Base-by-base conservation (phyloP, 257 asterid species). In the Solanum virginianum region DNA sequence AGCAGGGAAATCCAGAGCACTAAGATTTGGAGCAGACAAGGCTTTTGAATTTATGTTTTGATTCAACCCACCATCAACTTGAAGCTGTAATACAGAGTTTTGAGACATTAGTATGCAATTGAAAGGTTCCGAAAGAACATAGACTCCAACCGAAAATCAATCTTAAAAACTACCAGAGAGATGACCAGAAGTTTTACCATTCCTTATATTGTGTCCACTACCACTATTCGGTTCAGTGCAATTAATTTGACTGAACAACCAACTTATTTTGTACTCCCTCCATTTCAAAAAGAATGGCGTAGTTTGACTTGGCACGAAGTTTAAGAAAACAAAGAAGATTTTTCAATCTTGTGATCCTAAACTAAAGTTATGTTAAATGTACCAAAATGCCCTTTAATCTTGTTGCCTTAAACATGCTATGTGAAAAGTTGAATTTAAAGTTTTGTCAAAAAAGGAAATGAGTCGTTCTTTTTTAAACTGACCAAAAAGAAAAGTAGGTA, bases 1-100 rank as follows among this genome's bases (percentile, higher is more conserved):
- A 56, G 98, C 98, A n/a, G 99, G 99, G 84, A 97, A 95, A 90
- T 94, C 98, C 93, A 92, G 86, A 26, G 92, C 88, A 84, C 80
- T 91, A 43, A 92, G 97, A 84, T 90, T 95, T 66, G 98, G 98
- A 90, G 93, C 83, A 60, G 98, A 89, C 84, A 90, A 83, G 85
- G 95, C 90, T 88, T 89, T 92, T 41, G 98, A 90, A 85, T 86
- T 89, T 66, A 87, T 82, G 82, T 89, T 91, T 87, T 89, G 95
- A 60, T 89, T 92, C 85, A 94, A 85, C 80, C 95, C 95, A 88
- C 89, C 91, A 86, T 92, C 97, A 70, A 90, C 93, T 88, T 92
- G 98, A 86, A 91, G 96, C 96, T 94, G 92, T 89, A 89, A 84
- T 47, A 59, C 60, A 36, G 65, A 36, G 26, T 18, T 56, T 26